Evolutionary conservation across 139 green algal genomes (phyloP).

Genomic region (Trebouxia sp.): DNA sequence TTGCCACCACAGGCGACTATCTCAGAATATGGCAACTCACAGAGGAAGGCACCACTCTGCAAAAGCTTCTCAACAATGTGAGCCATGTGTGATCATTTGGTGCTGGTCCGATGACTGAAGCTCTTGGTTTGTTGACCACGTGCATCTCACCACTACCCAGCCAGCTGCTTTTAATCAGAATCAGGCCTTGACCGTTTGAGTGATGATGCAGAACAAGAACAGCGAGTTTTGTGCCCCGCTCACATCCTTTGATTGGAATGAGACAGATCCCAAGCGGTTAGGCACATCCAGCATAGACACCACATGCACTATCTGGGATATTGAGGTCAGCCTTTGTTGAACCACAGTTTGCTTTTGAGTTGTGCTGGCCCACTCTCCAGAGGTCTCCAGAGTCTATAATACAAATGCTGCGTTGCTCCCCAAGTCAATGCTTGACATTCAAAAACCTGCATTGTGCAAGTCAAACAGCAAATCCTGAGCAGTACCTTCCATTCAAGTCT

Average conservation of each 20-base stretch:
- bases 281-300: constrained; percentile 95
- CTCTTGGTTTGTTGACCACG: too few relatives aligned
- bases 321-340: constrained; percentile 61
- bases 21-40: constrained; percentile 89
- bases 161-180: too few relatives aligned
- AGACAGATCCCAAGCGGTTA: constrained; percentile 81
- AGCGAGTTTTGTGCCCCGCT: constrained; percentile 90
- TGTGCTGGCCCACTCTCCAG: constrained; percentile 1
- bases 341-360: not conserved
- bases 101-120: too few relatives aligned
- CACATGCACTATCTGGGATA: constrained; percentile 98
- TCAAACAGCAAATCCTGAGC: too few relatives aligned
- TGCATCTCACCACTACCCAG: too few relatives aligned
- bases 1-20: constrained; percentile 91
- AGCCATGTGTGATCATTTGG: not conserved
- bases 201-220: constrained; percentile 66
- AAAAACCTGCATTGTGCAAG: too few relatives aligned
- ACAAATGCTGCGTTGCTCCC: too few relatives aligned
- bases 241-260: constrained; percentile 99
- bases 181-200: too few relatives aligned
- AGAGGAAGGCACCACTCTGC: constrained; percentile 73
- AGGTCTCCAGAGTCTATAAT: not conserved
- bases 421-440: too few relatives aligned
- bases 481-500: too few relatives aligned
- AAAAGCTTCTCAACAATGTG: constrained; percentile 83